Conservation (phyloP, 2,329 filamentous ascomycete species). For the Aspergillus aculeatinus region DNA sequence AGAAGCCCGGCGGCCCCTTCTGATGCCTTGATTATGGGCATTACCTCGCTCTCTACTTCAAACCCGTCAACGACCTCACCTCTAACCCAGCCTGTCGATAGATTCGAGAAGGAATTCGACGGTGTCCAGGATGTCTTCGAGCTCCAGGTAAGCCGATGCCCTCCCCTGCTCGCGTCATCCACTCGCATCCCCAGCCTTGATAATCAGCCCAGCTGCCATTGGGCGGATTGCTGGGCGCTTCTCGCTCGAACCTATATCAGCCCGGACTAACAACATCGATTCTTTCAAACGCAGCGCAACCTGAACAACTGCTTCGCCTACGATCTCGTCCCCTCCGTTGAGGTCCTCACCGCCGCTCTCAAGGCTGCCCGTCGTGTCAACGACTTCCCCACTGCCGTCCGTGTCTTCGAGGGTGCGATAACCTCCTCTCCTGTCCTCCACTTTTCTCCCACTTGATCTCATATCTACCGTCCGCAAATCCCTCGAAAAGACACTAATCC, state of each 20-base stretch:
- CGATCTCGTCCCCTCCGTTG: conserved; percentile 94
- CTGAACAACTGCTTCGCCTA: conserved; percentile 99
- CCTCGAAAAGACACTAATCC: neutral
- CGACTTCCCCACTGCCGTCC: conserved; percentile 96
- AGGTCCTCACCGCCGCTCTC: conserved; percentile 86
- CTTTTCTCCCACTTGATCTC: conserved; percentile 1
- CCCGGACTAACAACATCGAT: conserved; percentile 10
- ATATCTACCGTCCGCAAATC: neutral
- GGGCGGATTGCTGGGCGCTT: neutral
- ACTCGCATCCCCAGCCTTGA: conserved; percentile 13
- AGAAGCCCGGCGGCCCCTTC: conserved; percentile 9
- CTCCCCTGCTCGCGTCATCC: neutral
- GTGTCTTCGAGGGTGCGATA: conserved; percentile 90
- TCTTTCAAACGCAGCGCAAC: conserved; percentile 64
- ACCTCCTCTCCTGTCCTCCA: neutral
- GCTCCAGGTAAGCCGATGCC: conserved; percentile 74
- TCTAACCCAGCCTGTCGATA: conserved; percentile 51
- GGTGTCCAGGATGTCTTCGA: conserved; percentile 97
- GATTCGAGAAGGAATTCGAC: conserved; percentile 99
- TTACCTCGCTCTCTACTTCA: neutral
- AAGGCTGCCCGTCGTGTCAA: conserved; percentile 94
- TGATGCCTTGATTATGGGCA: neutral
- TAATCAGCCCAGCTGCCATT: conserved; percentile 17
- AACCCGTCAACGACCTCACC: conserved; percentile 20
- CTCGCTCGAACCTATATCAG: neutral